Percentiles rank a stretch among this genome's conserved stretches.
Evolutionary conservation across 805 yeast species (phyloP).

Genomic region (Diddensiella santjacobensis): DNA sequence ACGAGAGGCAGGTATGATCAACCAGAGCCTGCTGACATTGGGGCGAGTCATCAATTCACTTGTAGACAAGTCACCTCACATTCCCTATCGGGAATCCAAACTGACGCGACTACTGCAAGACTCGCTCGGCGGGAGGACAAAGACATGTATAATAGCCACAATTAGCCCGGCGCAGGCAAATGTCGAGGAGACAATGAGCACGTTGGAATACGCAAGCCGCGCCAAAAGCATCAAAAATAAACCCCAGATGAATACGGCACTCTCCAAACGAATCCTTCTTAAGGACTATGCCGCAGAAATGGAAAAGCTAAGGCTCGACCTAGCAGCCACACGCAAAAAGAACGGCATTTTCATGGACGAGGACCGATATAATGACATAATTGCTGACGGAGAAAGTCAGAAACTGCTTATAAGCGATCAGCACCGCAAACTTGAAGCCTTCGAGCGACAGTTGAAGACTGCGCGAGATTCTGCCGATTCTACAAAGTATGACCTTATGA

Average conservation of each 20-base stretch:
- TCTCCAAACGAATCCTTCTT: constrained; percentile 51
- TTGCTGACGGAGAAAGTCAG: constrained; percentile 48
- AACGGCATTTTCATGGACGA: constrained; percentile 64
- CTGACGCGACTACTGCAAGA: constrained; percentile 75
- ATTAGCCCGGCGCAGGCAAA: constrained; percentile 76
- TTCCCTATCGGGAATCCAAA: constrained; percentile 85
- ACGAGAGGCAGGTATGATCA: constrained; percentile 89
- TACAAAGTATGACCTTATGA: constrained; percentile 5
- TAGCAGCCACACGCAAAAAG: constrained; percentile 58
- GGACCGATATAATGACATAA: constrained; percentile 43
- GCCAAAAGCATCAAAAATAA: constrained; percentile 76
- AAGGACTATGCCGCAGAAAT: constrained; percentile 53
- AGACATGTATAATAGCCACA: constrained; percentile 83
- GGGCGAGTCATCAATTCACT: constrained; percentile 83
- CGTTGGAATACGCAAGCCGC: constrained; percentile 81
- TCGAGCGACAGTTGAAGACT: constrained; percentile 45
- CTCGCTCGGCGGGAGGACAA: constrained; percentile 83
- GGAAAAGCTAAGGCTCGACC: constrained; percentile 54
- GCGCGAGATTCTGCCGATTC: constrained; percentile 32
- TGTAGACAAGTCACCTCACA: constrained; percentile 60
- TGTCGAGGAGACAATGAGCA: constrained; percentile 78
- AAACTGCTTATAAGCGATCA: constrained; percentile 49
- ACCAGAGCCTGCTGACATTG: constrained; percentile 78
- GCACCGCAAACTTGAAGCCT: constrained; percentile 43
- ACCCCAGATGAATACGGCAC: constrained; percentile 48